A percentile compares a stretch with the other conserved stretches of the same genome.
These are phyloP conservation scores for Tetradesmus lagerheimii DNA, from an alignment of 139 green algal species.

Conservation along the genomic window DNA sequence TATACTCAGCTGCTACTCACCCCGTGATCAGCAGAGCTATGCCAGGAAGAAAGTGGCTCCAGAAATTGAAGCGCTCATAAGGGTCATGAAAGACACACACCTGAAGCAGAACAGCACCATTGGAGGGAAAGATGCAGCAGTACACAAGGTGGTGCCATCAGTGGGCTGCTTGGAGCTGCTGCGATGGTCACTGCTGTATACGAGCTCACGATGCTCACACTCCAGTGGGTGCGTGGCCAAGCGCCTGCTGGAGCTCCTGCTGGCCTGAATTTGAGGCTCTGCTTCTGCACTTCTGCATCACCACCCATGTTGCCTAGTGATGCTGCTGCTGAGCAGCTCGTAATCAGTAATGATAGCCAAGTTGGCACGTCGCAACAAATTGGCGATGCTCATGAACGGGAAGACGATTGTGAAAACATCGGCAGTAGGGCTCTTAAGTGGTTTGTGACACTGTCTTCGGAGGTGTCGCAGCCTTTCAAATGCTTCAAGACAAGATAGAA, in stretches of 20 bases:
- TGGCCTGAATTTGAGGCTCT: constrained; percentile 12
- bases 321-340: not conserved
- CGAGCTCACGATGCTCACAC: not conserved
- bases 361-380: not conserved
- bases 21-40: constrained; percentile 67
- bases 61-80: constrained; percentile 92
- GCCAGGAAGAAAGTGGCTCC: constrained; percentile 81
- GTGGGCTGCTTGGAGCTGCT: not conserved
- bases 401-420: not conserved
- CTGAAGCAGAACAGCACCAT: constrained; percentile 43
- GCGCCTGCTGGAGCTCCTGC: constrained; percentile 27
- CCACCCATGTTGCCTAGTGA: not conserved
- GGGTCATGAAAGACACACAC: constrained; percentile 77
- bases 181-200: not conserved
- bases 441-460: too few relatives aligned
- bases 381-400: not conserved
- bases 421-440: not conserved
- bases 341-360: not conserved
- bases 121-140: not conserved
- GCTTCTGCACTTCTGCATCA: not conserved
- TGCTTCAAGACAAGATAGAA: too few relatives aligned
- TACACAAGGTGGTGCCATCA: not conserved
- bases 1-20: constrained; percentile 45
- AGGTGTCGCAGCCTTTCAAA: too few relatives aligned
- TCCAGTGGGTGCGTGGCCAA: constrained; percentile 36